Conservation (phyloP, 441 rosid genomes). For the Sinapis alba region DNA sequence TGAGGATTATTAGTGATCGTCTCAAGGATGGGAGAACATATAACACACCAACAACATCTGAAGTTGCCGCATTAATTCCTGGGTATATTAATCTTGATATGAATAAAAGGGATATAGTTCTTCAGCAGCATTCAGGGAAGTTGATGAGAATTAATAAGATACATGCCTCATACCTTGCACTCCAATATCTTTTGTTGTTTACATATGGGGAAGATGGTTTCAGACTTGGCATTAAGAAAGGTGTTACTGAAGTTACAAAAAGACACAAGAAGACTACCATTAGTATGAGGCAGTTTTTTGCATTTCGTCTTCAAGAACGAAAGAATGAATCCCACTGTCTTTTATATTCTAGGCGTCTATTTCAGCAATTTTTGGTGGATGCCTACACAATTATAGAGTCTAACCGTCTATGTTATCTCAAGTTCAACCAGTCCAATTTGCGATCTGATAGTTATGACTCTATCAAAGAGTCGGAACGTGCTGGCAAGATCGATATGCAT, state of each 20-base stretch:
- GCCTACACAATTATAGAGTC: not conserved
- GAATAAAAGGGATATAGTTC: too few relatives aligned
- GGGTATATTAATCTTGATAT: too few relatives aligned
- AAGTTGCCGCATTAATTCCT: too few relatives aligned
- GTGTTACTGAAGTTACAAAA: fast-evolving
- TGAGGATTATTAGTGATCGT: too few relatives aligned
- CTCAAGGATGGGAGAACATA: too few relatives aligned
- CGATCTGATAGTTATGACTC: not conserved
- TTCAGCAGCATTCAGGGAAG: too few relatives aligned
- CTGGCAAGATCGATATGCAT: too few relatives aligned
- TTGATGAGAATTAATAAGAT: too few relatives aligned
- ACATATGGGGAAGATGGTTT: not conserved
- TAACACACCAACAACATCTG: too few relatives aligned
- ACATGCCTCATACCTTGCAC: too few relatives aligned
- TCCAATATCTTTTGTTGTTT: too few relatives aligned
- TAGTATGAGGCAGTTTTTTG: not conserved
- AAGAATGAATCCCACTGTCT: not conserved
- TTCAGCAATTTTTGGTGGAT: not conserved
- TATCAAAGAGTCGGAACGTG: too few relatives aligned
- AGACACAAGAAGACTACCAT: not conserved
- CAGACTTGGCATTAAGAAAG: not conserved
- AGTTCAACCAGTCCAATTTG: not conserved
- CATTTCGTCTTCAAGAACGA: not conserved
- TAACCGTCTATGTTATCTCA: not conserved
- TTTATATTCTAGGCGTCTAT: not conserved